phyloP scores from a whole-genome alignment of 768 basidiomycete species.

The Russula virescens region DNA sequence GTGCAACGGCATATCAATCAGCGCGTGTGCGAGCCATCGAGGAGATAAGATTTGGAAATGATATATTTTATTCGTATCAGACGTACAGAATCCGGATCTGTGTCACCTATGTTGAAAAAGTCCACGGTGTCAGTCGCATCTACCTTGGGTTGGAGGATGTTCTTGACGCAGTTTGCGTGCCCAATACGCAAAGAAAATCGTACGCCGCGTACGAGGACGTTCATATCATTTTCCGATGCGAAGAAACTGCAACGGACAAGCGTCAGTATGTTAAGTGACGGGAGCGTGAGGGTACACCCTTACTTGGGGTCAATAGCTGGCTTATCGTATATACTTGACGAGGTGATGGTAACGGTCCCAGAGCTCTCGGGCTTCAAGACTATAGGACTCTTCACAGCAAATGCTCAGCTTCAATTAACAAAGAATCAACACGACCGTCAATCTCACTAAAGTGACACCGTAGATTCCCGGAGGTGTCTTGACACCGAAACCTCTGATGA shows the following conservation, averaged over 20 bases:
- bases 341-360: constrained; percentile 12
- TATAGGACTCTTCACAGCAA: constrained; percentile 5
- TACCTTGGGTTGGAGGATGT: constrained; percentile 13
- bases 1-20: neutral
- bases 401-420: neutral
- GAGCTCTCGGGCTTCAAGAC: constrained; percentile 20
- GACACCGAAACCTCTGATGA: neutral
- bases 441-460: constrained; percentile 15
- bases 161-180: constrained; percentile 12
- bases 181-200: constrained; percentile 17
- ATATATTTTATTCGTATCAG: too few relatives aligned
- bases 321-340: constrained; percentile 13
- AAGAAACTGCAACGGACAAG: constrained; percentile 13
- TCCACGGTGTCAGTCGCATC: constrained; percentile 12
- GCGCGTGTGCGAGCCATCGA: neutral
- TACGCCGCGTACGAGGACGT: constrained; percentile 18
- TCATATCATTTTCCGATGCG: constrained; percentile 21
- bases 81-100: constrained; percentile 12
- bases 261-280: neutral
- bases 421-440: too few relatives aligned
- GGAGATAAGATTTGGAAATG: too few relatives aligned
- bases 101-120: constrained; percentile 18
- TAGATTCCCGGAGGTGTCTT: constrained; percentile 11
- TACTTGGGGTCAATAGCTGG: constrained; percentile 21
- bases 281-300: neutral